phyloP scores from a whole-genome alignment of 495 filamentous ascomycete genomes.

The Penicilliopsis zonata region DNA sequence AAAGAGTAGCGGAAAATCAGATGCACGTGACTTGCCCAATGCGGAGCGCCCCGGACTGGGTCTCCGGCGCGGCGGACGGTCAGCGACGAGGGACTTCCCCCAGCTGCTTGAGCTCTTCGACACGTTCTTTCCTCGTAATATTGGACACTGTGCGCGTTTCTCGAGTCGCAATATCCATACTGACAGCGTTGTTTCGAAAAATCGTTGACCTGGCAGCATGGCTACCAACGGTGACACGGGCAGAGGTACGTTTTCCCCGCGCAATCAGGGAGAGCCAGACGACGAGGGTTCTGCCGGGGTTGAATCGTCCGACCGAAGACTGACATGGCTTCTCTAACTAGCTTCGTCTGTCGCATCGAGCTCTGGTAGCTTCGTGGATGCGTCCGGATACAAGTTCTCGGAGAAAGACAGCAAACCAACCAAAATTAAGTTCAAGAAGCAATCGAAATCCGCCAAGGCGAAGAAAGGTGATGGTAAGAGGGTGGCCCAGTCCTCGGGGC shows the following conservation, averaged over 20 bases:
- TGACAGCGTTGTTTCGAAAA: too few species aligned
- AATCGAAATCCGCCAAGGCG: constrained; percentile 40
- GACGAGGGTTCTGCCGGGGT: constrained; percentile 2
- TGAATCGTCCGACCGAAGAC: too few species aligned
- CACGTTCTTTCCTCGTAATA: too few species aligned
- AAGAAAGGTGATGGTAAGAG: constrained; percentile 40
- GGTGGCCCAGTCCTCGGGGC: too few species aligned
- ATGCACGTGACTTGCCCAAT: constrained; percentile 24
- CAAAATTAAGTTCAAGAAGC: constrained; percentile 59
- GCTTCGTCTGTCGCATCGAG: constrained; percentile 14
- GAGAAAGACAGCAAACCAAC: constrained; percentile 52
- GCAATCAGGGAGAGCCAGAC: constrained; percentile 1
- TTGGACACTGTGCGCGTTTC: too few species aligned
- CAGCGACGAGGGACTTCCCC: not conserved
- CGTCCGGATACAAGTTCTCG: constrained; percentile 36
- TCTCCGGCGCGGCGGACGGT: constrained; percentile 5
- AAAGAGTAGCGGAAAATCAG: too few species aligned
- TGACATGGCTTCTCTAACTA: not conserved
- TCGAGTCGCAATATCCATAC: too few species aligned
- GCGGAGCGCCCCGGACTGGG: constrained; percentile 17
- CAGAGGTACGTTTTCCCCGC: constrained; percentile 18
- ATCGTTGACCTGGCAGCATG: constrained; percentile 16
- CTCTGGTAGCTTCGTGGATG: constrained; percentile 35
- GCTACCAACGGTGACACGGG: constrained; percentile 25
- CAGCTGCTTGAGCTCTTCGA: too few species aligned